Base-by-base conservation (phyloP, 2,329 filamentous ascomycete species). In the Clathrospora elynae region DNA sequence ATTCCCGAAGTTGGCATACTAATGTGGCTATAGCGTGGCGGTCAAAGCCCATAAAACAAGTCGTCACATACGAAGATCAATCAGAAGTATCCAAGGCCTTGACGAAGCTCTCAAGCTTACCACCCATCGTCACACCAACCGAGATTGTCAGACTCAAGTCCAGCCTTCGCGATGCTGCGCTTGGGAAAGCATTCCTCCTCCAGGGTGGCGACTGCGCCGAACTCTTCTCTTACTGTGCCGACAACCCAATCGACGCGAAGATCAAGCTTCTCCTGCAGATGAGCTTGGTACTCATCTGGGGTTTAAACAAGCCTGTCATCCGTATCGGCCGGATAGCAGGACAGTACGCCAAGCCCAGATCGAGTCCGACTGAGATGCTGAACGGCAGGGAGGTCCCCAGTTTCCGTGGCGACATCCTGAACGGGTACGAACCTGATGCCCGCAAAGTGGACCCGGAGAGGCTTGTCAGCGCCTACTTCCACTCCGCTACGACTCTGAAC, bases 121-220 rank as follows among this genome's bases (percentile, higher is more conserved):
- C 89, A 5, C 88, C 88, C 16, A 81, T 93, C 34, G 89, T 93
- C 19, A 88, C 88, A 42, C 85, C 88, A 3, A 78, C 79, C 34
- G 89, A 93, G 71, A 95, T 99, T 63, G 78, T 82, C 57, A 86
- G 83, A 51, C 80, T 99, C 38, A 90, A 90, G 66, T 78, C 82
- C 37, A 86, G 83, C 60, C 79, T 99, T 14, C 83, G 83, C 46
- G 89, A 96, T 73, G 93, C 95, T 5, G 93, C 93, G 4, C 76
- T 87, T 23, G 93, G 93, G 22, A 90, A 92, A 55, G 89, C 92
- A 9, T 97, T 99, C 69, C 78, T 99, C 7, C 82, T 99, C 3
- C 93, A 99, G 74, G 93, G 93, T 47, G 93, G 92, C 32, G 93
- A 99, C 73, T 99, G 93, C 66, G 93, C 93, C 11, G 93, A 99